These are phyloP conservation scores for Pholiota microspora DNA, from an alignment of 768 basidiomycete genomes.

Conservation along the genomic window DNA sequence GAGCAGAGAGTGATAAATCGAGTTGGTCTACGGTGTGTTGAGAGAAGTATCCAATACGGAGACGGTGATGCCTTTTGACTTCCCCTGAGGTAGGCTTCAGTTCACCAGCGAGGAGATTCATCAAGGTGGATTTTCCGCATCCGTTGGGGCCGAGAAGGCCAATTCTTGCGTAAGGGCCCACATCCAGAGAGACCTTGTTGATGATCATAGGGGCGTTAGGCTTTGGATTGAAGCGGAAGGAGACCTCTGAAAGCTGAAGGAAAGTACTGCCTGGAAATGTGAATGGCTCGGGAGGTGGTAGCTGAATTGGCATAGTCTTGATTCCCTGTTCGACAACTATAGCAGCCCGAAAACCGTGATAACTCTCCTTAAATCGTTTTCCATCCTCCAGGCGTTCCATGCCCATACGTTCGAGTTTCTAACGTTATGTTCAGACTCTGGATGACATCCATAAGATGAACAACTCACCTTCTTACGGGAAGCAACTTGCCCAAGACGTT, in stretches of 20 bases:
- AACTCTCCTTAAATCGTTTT: constrained; percentile 29
- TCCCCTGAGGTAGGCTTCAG: constrained; percentile 44
- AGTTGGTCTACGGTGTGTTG: constrained; percentile 63
- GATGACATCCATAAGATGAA: background rate
- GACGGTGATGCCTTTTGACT: constrained; percentile 49
- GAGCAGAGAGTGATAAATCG: constrained; percentile 25
- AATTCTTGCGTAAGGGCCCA: constrained; percentile 27
- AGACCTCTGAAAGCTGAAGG: constrained; percentile 31
- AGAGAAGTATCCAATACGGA: constrained; percentile 58
- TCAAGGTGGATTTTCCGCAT: constrained; percentile 57
- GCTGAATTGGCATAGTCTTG: constrained; percentile 29
- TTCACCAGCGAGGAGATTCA: constrained; percentile 41
- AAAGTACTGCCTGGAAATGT: constrained; percentile 29
- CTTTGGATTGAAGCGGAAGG: constrained; percentile 26
- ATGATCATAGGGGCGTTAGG: constrained; percentile 21
- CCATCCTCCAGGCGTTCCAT: constrained; percentile 32
- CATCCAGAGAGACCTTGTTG: constrained; percentile 27
- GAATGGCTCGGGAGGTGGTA: constrained; percentile 31
- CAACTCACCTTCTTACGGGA: constrained; percentile 47
- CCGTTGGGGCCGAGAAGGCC: constrained; percentile 41
- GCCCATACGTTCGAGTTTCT: constrained; percentile 32
- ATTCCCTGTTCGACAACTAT: constrained; percentile 35
- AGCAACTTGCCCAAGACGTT: constrained; percentile 49
- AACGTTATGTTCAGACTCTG: background rate
- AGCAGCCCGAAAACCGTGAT: constrained; percentile 30